These are phyloP conservation scores for Kalanchoe fedtschenkoi DNA, from an alignment of 164 flowering plant genomes.

Conservation along the genomic window DNA sequence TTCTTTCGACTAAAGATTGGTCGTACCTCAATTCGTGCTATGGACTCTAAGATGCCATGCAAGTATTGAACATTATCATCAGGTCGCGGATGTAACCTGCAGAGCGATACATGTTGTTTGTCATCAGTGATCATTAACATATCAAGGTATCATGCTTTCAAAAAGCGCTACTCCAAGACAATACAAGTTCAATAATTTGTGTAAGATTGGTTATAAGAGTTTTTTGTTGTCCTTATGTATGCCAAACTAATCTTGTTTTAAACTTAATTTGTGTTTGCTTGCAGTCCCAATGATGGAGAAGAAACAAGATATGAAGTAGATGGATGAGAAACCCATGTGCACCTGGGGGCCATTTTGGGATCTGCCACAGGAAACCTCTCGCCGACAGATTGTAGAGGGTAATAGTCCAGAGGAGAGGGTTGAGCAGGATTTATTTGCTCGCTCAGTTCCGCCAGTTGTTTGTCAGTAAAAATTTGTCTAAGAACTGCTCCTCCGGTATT, in stretches of 20 bases:
- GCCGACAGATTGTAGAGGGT: slow-evolving; percentile 65
- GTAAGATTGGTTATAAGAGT: no score
- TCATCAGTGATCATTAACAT: no score
- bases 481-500: slow-evolving; percentile 78
- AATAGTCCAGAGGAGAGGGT: slow-evolving; percentile 73
- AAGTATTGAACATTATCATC: slow-evolving; percentile 66
- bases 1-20: background rate
- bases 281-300: no score
- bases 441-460: slow-evolving; percentile 57
- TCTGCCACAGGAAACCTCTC: slow-evolving; percentile 92
- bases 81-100: slow-evolving; percentile 84
- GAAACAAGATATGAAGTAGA: background rate
- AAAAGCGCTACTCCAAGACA: no score
- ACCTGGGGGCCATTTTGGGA: slow-evolving; percentile 81
- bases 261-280: no score
- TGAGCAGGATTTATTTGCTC: slow-evolving; percentile 53
- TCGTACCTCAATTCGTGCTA: slow-evolving; percentile 86
- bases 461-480: slow-evolving; percentile 64
- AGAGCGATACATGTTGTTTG: slow-evolving; percentile 1
- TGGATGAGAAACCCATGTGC: background rate
- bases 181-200: no score
- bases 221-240: no score
- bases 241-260: no score
- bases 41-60: slow-evolving; percentile 92
- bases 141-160: no score